Evolutionary conservation across 2,329 filamentous ascomycete genomes (phyloP).

Genomic region (Alternaria panax): DNA sequence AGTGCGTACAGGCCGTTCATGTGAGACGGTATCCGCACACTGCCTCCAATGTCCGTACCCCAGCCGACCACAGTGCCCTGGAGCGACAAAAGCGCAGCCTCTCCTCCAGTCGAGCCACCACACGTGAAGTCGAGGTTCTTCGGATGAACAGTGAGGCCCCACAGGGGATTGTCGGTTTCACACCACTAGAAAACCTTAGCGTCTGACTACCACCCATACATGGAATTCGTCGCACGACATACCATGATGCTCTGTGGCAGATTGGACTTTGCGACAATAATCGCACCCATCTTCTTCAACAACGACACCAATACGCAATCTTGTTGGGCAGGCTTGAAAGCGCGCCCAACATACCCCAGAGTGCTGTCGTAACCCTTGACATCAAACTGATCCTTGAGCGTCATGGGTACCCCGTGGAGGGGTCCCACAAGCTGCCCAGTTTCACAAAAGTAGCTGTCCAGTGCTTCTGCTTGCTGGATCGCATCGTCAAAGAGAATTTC

Average conservation of each 20-base stretch:
- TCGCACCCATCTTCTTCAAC: slow-evolving; percentile 61
- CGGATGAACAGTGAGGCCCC: slow-evolving; percentile 65
- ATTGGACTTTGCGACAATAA: slow-evolving; percentile 60
- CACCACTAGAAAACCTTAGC: slow-evolving; percentile 56
- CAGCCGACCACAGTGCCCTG: slow-evolving; percentile 64
- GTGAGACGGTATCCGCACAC: slow-evolving; percentile 65
- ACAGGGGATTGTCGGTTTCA: slow-evolving; percentile 69
- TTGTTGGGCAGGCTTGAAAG: slow-evolving; percentile 58
- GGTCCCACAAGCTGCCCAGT: slow-evolving; percentile 53
- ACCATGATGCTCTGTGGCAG: slow-evolving; percentile 65
- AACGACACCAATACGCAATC: slow-evolving; percentile 65
- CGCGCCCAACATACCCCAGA: slow-evolving; percentile 71
- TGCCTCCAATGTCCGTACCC: slow-evolving; percentile 66
- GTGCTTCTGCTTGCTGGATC: slow-evolving; percentile 49
- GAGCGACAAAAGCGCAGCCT: slow-evolving; percentile 64
- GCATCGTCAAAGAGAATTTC: slow-evolving; percentile 58
- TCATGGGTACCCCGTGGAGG: slow-evolving; percentile 58
- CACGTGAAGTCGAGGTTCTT: slow-evolving; percentile 61
- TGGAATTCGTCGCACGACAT: not conserved
- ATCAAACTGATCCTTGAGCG: slow-evolving; percentile 60
- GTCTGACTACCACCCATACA: not conserved
- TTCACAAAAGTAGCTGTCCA: slow-evolving; percentile 51
- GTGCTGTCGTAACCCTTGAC: slow-evolving; percentile 56
- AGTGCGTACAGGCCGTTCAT: slow-evolving; percentile 67
- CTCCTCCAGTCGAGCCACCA: slow-evolving; percentile 67